Conservation (phyloP, 2,329 filamentous ascomycete species). For the Ceratocystis ficicola region DNA sequence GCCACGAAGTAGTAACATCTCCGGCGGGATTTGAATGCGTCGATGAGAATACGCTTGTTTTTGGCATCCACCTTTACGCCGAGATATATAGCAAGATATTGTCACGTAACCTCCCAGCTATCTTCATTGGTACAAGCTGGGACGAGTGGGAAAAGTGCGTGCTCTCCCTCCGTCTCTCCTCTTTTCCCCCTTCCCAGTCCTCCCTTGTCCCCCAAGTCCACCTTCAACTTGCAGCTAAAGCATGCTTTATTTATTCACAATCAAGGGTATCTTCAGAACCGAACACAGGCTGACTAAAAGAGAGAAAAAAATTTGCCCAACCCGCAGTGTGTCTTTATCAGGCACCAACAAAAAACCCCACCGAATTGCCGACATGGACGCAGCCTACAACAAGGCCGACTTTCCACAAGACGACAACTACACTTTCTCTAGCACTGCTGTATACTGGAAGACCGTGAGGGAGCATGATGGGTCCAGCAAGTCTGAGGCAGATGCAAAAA, state of each 20-base stretch:
- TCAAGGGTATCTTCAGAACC: conserved; percentile 3
- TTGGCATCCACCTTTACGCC: conserved; percentile 49
- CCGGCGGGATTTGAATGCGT: conserved; percentile 44
- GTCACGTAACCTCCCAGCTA: conserved; percentile 34
- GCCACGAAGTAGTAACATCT: conserved; percentile 40
- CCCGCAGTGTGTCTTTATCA: conserved; percentile 2
- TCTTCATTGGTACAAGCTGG: conserved; percentile 47
- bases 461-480: neutral
- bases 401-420: conserved; percentile 33
- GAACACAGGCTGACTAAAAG: neutral
- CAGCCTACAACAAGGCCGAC: conserved; percentile 26
- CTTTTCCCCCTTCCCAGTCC: neutral
- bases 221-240: neutral
- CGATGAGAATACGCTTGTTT: conserved; percentile 41
- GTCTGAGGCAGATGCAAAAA: neutral
- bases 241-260: conserved; percentile 1
- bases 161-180: neutral
- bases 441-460: conserved; percentile 30
- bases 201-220: neutral
- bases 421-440: conserved; percentile 33
- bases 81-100: conserved; percentile 43
- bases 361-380: conserved; percentile 30
- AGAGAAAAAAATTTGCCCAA: neutral
- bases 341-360: neutral
- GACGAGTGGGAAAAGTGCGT: conserved; percentile 41